A percentile compares a stretch with the other conserved stretches of the same genome.
Conservation (phyloP, 1,139 yeast genomes). For the Suhomyces bokatorum region DNA sequence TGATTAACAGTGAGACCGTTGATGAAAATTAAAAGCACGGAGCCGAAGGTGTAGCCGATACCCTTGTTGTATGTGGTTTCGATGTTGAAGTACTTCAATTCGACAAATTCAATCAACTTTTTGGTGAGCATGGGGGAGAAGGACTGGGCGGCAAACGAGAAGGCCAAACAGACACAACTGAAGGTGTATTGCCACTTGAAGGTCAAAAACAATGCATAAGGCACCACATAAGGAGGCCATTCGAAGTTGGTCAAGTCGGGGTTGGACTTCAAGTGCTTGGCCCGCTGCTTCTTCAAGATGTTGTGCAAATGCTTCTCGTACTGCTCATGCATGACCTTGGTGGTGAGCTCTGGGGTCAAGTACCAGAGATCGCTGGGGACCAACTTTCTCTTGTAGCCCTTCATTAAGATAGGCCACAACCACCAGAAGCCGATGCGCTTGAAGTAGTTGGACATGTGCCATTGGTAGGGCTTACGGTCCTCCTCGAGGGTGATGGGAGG, state of each 20-base stretch:
- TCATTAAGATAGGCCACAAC: slow-evolving; percentile 42
- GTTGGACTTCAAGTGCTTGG: slow-evolving; percentile 26
- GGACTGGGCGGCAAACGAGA: slow-evolving; percentile 41
- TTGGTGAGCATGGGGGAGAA: slow-evolving; percentile 45
- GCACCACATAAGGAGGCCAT: slow-evolving; percentile 42
- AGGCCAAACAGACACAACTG: slow-evolving; percentile 36
- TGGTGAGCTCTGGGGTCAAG: slow-evolving; percentile 39
- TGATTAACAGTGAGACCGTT: slow-evolving; percentile 48
- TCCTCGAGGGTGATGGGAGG: slow-evolving; percentile 39
- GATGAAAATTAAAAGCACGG: slow-evolving; percentile 39
- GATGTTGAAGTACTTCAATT: slow-evolving; percentile 36
- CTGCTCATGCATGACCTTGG: slow-evolving; percentile 38
- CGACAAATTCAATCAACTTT: slow-evolving; percentile 43
- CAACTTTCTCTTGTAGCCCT: slow-evolving; percentile 47
- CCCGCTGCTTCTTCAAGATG: slow-evolving; percentile 25
- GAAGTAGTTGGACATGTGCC: slow-evolving; percentile 30
- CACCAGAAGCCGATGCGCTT: slow-evolving; percentile 39
- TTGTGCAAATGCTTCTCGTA: slow-evolving; percentile 30
- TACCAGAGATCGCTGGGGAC: slow-evolving; percentile 42
- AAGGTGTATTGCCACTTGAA: slow-evolving; percentile 39
- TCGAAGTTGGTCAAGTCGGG: slow-evolving; percentile 27
- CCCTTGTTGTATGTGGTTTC: slow-evolving; percentile 38
- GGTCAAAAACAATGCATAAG: slow-evolving; percentile 40
- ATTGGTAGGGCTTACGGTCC: slow-evolving; percentile 41
- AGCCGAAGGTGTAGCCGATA: slow-evolving; percentile 43